A percentile compares a stretch with the other conserved stretches of the same genome.
phyloP scores from a whole-genome alignment of 2,329 filamentous ascomycete species.

The Fusarium nurragi region DNA sequence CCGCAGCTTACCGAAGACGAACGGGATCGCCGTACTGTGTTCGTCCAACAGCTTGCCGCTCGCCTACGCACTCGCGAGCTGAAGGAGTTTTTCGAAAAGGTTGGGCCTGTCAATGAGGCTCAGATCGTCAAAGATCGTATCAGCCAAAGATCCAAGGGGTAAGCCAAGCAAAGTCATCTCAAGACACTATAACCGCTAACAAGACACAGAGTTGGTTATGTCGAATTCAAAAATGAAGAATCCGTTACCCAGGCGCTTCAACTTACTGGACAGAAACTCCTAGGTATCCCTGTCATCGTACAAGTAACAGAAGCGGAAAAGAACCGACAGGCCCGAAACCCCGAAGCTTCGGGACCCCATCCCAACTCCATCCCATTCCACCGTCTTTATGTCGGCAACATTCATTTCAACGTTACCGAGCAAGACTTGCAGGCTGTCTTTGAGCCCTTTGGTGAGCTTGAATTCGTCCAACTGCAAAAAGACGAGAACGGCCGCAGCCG shows the following conservation, averaged over 20 bases:
- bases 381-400: slow-evolving; percentile 97
- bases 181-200: neutral
- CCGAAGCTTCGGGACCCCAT: slow-evolving; percentile 73
- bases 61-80: slow-evolving; percentile 92
- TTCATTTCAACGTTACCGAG: slow-evolving; percentile 99
- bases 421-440: slow-evolving; percentile 95
- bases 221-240: slow-evolving; percentile 97
- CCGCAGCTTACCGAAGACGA: slow-evolving; percentile 92
- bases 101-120: slow-evolving; percentile 93
- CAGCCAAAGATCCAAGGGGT: slow-evolving; percentile 97
- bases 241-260: slow-evolving; percentile 93
- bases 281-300: slow-evolving; percentile 98
- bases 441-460: slow-evolving; percentile 95
- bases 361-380: slow-evolving; percentile 94
- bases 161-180: slow-evolving; percentile 50
- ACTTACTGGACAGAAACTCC: slow-evolving; percentile 97
- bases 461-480: slow-evolving; percentile 97
- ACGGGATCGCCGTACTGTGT: slow-evolving; percentile 94
- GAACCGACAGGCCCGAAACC: slow-evolving; percentile 92
- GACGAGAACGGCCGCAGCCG: slow-evolving; percentile 90
- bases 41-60: slow-evolving; percentile 97
- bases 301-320: slow-evolving; percentile 99
- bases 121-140: slow-evolving; percentile 99
- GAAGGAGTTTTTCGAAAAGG: slow-evolving; percentile 94
- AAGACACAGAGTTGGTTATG: slow-evolving; percentile 88